Evolutionary conservation across 768 basidiomycete species (phyloP), one percentile per base, ranked within the genome.

Genomic region (Rubroboletus pulcherrimus): DNA sequence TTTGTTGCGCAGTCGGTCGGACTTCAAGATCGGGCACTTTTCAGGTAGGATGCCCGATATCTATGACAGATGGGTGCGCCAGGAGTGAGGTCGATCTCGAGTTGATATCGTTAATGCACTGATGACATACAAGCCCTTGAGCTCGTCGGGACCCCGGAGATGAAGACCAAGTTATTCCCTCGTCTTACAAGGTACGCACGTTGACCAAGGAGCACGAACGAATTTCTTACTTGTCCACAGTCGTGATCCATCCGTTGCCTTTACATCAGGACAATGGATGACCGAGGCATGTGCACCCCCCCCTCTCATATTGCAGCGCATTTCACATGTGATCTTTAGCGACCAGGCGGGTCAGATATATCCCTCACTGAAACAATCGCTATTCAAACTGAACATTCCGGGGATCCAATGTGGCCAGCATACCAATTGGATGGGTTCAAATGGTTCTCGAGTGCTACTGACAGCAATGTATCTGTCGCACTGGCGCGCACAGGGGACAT

Each of bases 381-480:
- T 2, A 65, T 63, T 26, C 67, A 75, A 3, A 68, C 75, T 0
- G 68, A 73, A 7, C 64, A 61, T 34, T 60, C 72, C 35, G 57
- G 55, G 1, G 66, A 74, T 53, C 51, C 40, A 7, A 73, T 80
- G 53, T 86, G 86, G 19, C 73, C 79, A 3, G 70, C 75, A 47
- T 87, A 87, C 66, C 73, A 64, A 19, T 67, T 90, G 21, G 74
- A 89, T 59, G 87, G 89, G 4, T 81, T 90, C 67, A 91, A 90
- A 71, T 91, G 89, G 89, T 91, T 91, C 69, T 89, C 89, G 15
- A 88, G 86, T 61, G 90, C 90, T 2, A 88, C 88, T 0, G 90
- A 91, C 61, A 82, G 85, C 58, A 75, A 91, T 56, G 73, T 90
- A 9, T 79, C 87, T 0, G 76, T 91, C 26, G 87, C 86, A 1